phyloP scores from a whole-genome alignment of 805 yeast genomes.

The Brettanomyces bruxellensis region DNA sequence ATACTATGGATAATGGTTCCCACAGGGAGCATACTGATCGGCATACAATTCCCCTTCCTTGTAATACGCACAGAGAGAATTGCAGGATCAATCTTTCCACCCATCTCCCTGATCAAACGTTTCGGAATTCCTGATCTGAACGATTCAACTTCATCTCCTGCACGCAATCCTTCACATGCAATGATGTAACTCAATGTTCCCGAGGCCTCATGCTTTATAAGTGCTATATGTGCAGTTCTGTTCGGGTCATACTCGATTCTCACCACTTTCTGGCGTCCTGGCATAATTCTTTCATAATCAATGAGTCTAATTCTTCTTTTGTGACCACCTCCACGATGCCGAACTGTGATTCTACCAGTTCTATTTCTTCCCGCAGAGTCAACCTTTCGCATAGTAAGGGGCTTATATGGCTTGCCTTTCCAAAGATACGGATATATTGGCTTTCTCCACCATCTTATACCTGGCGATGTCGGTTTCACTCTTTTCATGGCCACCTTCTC shows the following conservation, averaged over 20 bases:
- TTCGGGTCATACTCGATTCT: conserved; percentile 95
- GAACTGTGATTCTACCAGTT: conserved; percentile 78
- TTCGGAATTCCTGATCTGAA: conserved; percentile 84
- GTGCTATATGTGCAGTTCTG: conserved; percentile 87
- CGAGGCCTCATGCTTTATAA: conserved; percentile 56
- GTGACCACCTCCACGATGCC: conserved; percentile 97
- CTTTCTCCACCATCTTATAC: conserved; percentile 78
- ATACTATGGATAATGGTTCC: conserved; percentile 86
- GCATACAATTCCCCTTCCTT: conserved; percentile 91
- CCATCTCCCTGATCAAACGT: conserved; percentile 71
- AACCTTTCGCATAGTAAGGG: conserved; percentile 64
- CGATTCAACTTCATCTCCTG: conserved; percentile 85
- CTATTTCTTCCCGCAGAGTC: conserved; percentile 83
- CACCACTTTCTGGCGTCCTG: conserved; percentile 71
- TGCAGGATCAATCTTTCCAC: conserved; percentile 88
- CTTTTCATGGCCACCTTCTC: conserved; percentile 64
- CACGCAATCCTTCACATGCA: conserved; percentile 88
- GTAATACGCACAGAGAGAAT: conserved; percentile 78
- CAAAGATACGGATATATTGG: conserved; percentile 83
- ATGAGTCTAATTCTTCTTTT: conserved; percentile 78
- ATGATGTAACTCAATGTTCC: conserved; percentile 67
- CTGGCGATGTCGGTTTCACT: conserved; percentile 77
- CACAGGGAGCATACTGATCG: conserved; percentile 85
- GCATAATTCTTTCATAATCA: conserved; percentile 57
- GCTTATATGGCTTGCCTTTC: conserved; percentile 73